Evolutionary conservation across 306 rosid genomes (phyloP).

Genomic region (Sophora flavescens): DNA sequence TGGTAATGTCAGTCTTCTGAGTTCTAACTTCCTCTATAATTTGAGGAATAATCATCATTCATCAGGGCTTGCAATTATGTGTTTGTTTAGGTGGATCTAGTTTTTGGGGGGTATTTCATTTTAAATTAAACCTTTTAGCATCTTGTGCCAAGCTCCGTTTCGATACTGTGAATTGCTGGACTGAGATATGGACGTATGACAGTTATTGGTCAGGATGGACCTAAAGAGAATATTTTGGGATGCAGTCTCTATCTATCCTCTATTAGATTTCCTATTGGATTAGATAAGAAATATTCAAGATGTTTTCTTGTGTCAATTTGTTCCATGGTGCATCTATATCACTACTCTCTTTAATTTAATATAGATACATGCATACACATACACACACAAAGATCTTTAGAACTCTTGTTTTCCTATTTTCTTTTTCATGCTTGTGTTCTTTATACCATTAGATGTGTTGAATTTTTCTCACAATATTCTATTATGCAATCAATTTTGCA

Average conservation of each 20-base stretch:
- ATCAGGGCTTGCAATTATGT: not conserved
- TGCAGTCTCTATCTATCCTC: not conserved
- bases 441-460: not conserved
- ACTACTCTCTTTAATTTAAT: not conserved
- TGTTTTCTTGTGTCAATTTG: constrained; percentile 2
- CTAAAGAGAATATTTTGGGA: constrained; percentile 10
- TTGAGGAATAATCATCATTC: not conserved
- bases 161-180: not conserved
- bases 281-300: not conserved
- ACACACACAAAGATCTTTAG: not conserved
- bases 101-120: not conserved
- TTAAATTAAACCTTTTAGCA: not conserved
- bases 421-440: not conserved
- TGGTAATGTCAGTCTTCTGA: not conserved
- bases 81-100: not conserved
- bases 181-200: not conserved
- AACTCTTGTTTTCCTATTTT: not conserved
- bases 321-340: not conserved
- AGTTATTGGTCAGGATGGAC: constrained; percentile 1
- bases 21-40: not conserved
- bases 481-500: constrained; percentile 50
- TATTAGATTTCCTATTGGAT: not conserved
- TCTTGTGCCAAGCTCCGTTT: not conserved
- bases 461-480: constrained; percentile 19
- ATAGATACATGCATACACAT: not conserved